Conservation (phyloP, 2,329 filamentous ascomycete genomes). For the Monosporascus sp. region DNA sequence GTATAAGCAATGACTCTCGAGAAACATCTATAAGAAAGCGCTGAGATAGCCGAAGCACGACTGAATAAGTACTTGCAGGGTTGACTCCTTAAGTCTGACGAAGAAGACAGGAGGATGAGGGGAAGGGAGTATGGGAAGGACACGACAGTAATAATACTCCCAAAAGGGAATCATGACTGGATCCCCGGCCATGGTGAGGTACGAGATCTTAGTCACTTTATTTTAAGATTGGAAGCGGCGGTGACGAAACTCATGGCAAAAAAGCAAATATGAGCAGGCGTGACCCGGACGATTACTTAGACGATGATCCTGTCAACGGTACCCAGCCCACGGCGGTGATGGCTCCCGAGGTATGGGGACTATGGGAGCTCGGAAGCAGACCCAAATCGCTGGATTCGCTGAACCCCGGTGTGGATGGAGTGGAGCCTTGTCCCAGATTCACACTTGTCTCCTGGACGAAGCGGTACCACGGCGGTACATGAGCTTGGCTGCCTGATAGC, state of each 20-base stretch:
- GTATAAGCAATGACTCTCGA: no score
- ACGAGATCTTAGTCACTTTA: conserved; percentile 26
- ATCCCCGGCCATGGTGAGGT: conserved; percentile 19
- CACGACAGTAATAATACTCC: not conserved
- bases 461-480: not conserved
- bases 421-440: not conserved
- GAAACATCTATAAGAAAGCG: no score
- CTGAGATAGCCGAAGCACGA: no score
- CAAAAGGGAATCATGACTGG: not conserved
- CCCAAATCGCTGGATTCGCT: not conserved
- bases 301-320: conserved; percentile 5
- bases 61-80: no score
- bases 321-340: conserved; percentile 1
- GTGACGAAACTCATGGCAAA: conserved; percentile 27
- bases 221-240: conserved; percentile 30
- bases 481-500: not conserved
- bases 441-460: not conserved
- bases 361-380: not conserved
- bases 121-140: not conserved
- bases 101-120: no score
- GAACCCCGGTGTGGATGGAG: not conserved
- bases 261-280: conserved; percentile 21
- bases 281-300: conserved; percentile 17
- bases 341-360: not conserved
- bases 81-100: no score